phyloP scores from a whole-genome alignment of 2,329 filamentous ascomycete species.

The Juglanconis juglandina region DNA sequence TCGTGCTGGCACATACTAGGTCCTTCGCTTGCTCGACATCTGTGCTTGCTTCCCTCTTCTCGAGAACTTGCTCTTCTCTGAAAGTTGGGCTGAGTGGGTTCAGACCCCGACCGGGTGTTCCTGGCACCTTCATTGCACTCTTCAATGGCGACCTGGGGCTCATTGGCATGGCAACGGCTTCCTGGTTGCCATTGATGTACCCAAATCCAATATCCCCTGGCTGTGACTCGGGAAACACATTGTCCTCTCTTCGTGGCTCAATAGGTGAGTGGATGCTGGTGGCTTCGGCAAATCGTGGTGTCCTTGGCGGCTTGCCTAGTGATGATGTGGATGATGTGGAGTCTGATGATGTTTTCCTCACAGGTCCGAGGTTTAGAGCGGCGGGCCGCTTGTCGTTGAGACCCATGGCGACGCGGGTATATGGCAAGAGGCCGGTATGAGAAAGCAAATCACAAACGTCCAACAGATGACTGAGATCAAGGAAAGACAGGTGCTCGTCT shows the following conservation, averaged over 20 bases:
- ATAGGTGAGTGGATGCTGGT: slow-evolving; percentile 76
- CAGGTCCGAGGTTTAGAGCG: slow-evolving; percentile 51
- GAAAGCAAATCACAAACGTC: slow-evolving; percentile 15
- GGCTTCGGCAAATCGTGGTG: slow-evolving; percentile 77
- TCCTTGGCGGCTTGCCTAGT: slow-evolving; percentile 62
- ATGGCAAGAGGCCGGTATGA: slow-evolving; percentile 22
- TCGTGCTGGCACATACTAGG: slow-evolving; percentile 59
- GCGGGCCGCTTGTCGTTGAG: slow-evolving; percentile 49
- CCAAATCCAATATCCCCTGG: slow-evolving; percentile 89
- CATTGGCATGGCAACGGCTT: slow-evolving; percentile 59
- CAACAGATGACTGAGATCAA: slow-evolving; percentile 8
- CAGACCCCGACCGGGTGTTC: slow-evolving; percentile 70
- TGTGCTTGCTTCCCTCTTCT: slow-evolving; percentile 76
- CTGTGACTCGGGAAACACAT: slow-evolving; percentile 60
- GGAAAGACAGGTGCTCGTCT: slow-evolving; percentile 24
- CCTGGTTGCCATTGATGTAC: slow-evolving; percentile 67
- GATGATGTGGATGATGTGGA: slow-evolving; percentile 54
- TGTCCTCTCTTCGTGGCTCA: slow-evolving; percentile 51
- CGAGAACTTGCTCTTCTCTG: slow-evolving; percentile 78
- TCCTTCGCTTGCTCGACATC: slow-evolving; percentile 87
- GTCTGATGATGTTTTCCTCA: slow-evolving; percentile 46
- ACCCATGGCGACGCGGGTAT: slow-evolving; percentile 30
- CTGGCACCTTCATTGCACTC: slow-evolving; percentile 84
- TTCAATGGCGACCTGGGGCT: slow-evolving; percentile 78
- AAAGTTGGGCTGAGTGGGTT: slow-evolving; percentile 91